These are phyloP conservation scores for Ganoderma boninense DNA, from an alignment of 1,284 basidiomycete species.

Conservation along the genomic window DNA sequence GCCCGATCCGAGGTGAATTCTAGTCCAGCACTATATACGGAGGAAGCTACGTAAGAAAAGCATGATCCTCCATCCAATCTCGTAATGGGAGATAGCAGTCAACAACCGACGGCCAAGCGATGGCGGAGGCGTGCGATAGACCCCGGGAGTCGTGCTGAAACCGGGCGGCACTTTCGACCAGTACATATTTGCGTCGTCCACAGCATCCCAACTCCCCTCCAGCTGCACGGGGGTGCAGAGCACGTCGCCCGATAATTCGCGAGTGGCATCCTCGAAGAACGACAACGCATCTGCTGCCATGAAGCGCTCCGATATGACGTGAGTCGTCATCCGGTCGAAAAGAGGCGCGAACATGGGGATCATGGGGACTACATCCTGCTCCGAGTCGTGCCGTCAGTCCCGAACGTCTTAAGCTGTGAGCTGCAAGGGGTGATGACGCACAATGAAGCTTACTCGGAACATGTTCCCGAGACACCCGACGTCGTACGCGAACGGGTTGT, in stretches of 20 bases:
- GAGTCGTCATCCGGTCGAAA: no score
- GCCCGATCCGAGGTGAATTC: no score
- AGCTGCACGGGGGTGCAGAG: background rate
- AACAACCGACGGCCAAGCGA: background rate
- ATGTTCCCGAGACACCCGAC: conserved; percentile 25
- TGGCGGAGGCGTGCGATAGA: background rate
- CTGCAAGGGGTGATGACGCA: background rate
- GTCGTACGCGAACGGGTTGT: conserved; percentile 30
- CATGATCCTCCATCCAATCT: conserved; percentile 1
- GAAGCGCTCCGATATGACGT: background rate
- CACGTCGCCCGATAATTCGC: background rate
- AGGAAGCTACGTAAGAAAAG: background rate
- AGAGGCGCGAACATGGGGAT: no score
- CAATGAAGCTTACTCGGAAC: conserved; percentile 17
- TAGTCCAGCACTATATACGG: background rate
- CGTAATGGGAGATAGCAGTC: background rate
- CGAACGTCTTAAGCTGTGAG: no score
- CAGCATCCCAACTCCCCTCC: background rate
- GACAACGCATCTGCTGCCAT: conserved; percentile 14
- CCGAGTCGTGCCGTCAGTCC: no score
- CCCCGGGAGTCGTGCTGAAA: background rate
- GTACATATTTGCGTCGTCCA: conserved; percentile 7
- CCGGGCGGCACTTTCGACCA: conserved; percentile 7
- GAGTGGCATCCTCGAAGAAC: background rate
- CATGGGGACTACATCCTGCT: no score